Evolutionary conservation across 192 early-diverging fungal species (phyloP).

Genomic region (Coemansia erecta): DNA sequence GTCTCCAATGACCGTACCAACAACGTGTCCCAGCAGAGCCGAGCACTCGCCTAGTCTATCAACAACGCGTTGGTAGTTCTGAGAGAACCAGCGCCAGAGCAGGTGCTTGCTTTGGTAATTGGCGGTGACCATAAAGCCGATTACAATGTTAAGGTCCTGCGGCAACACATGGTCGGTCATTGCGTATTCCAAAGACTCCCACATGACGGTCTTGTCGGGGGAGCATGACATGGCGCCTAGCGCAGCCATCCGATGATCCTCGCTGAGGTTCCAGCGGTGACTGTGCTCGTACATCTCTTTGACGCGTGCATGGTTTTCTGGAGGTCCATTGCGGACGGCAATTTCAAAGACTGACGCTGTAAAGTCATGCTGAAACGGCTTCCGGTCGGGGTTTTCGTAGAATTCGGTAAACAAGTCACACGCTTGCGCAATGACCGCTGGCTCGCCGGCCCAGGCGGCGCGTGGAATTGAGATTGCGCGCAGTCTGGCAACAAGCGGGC

Average conservation of each 20-base stretch:
- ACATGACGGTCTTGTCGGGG: conserved; percentile 37
- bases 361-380: conserved; percentile 55
- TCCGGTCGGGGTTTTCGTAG: conserved; percentile 58
- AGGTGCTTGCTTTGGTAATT: conserved; percentile 50
- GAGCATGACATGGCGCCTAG: conserved; percentile 57
- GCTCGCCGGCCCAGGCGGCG: conserved; percentile 61
- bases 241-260: conserved; percentile 59
- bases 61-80: conserved; percentile 56
- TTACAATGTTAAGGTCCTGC: conserved; percentile 51
- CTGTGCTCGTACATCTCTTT: conserved; percentile 47
- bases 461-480: conserved; percentile 62
- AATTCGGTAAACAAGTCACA: conserved; percentile 60
- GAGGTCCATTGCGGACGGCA: conserved; percentile 54
- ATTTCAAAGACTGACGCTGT: conserved; percentile 58
- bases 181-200: conserved; percentile 38
- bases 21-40: conserved; percentile 61
- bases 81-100: conserved; percentile 62
- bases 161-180: conserved; percentile 37
- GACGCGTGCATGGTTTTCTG: conserved; percentile 43
- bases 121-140: conserved; percentile 62
- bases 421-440: conserved; percentile 53
- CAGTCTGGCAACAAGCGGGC: conserved; percentile 57
- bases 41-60: conserved; percentile 60
- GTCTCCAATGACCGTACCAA: conserved; percentile 58
- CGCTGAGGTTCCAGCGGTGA: conserved; percentile 47